Percentiles rank a stretch among this genome's conserved stretches.
phyloP scores from a whole-genome alignment of 352 stramenopile genomes.

The Phytopythium vexans region DNA sequence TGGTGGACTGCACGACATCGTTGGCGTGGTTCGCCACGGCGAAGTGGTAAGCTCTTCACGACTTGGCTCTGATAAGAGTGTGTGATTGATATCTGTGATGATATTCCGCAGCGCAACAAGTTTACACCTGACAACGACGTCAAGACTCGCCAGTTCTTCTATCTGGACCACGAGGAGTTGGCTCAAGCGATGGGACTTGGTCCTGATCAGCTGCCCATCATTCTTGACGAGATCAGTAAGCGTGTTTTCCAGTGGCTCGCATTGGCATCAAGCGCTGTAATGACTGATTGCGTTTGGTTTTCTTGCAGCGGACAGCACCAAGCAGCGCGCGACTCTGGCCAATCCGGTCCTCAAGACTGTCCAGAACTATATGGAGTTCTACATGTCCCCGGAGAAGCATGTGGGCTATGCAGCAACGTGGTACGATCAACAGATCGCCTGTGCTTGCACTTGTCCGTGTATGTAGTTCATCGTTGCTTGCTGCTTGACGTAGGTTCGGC shows the following conservation, averaged over 20 bases:
- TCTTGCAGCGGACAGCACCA: conserved; percentile 32
- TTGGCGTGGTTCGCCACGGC: conserved; percentile 75
- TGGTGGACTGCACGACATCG: conserved; percentile 40
- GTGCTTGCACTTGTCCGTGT: background rate
- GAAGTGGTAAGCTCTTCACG: conserved; percentile 47
- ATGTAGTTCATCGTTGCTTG: background rate
- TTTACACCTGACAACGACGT: conserved; percentile 84
- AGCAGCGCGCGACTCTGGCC: conserved; percentile 34
- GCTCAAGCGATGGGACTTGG: conserved; percentile 72
- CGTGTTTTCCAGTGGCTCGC: background rate
- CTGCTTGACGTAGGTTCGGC: conserved; percentile 44
- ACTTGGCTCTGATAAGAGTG: conserved; percentile 1
- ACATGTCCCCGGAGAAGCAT: conserved; percentile 88
- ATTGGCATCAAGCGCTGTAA: background rate
- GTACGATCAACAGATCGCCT: conserved; percentile 22
- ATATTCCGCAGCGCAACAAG: conserved; percentile 48
- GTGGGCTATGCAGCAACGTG: conserved; percentile 80
- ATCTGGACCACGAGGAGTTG: conserved; percentile 75
- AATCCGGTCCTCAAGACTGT: conserved; percentile 74
- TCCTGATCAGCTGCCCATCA: conserved; percentile 59
- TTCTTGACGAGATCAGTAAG: conserved; percentile 71
- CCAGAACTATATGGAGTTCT: conserved; percentile 81
- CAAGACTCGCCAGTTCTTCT: conserved; percentile 77
- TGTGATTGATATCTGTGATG: conserved; percentile 1
- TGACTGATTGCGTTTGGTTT: conserved; percentile 1